A percentile compares a stretch with the other conserved stretches of the same genome.
phyloP scores from a whole-genome alignment of 1,284 basidiomycete genomes.

The Pulchroboletus neoregius region DNA sequence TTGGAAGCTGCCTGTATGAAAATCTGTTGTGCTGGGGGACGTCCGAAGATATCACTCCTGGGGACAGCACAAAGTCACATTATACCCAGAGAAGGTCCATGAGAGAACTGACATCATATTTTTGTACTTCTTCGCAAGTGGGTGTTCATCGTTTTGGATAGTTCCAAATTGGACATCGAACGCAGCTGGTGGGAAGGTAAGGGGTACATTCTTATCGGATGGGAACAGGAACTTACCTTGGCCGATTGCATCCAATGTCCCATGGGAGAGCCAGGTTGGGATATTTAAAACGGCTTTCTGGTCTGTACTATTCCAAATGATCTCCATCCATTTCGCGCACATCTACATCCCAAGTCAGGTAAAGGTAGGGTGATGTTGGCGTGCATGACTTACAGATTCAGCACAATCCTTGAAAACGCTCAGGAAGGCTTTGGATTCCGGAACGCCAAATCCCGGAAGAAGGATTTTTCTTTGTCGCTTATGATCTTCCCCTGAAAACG shows the following conservation, averaged over 20 bases:
- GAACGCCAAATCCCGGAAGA: no score
- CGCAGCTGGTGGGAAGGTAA: constrained; percentile 32
- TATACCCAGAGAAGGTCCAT: not conserved
- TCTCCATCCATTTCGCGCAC: constrained; percentile 43
- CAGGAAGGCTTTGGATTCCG: constrained; percentile 37
- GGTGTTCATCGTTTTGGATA: constrained; percentile 36
- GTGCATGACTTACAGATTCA: constrained; percentile 15
- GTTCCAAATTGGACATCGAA: no score
- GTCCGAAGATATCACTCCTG: constrained; percentile 25
- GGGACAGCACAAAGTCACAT: constrained; percentile 1
- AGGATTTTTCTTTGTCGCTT: constrained; percentile 43
- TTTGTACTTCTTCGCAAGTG: constrained; percentile 33
- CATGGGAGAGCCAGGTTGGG: constrained; percentile 38
- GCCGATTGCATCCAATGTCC: constrained; percentile 45
- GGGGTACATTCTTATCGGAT: not conserved
- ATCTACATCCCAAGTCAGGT: constrained; percentile 36
- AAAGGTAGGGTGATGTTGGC: not conserved
- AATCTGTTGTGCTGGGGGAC: constrained; percentile 21
- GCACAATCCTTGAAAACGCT: constrained; percentile 33
- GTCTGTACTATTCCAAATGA: constrained; percentile 28
- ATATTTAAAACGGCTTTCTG: constrained; percentile 41
- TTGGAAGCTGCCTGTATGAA: constrained; percentile 20
- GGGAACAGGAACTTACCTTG: constrained; percentile 33
- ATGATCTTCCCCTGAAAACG: constrained; percentile 40
- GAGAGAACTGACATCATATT: constrained; percentile 34